A percentile compares a stretch with the other conserved stretches of the same genome.
phyloP scores from a whole-genome alignment of 176 grass and related monocot species.

The Leersia perrieri region DNA sequence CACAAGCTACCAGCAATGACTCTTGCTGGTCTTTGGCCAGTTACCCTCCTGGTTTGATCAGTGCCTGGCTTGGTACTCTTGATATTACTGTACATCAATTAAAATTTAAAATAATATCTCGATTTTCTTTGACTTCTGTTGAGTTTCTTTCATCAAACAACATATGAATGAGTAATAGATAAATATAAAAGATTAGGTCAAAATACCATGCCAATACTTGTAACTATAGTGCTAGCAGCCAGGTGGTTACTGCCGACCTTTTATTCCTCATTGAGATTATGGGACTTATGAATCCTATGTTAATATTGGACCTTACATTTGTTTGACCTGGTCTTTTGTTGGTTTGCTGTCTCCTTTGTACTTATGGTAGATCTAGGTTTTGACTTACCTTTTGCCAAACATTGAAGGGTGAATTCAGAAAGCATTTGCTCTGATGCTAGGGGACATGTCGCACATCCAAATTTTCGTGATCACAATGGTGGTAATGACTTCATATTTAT shows the following conservation, averaged over 20 bases:
- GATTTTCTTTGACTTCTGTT: not conserved
- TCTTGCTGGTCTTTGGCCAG: not conserved
- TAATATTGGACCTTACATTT: not conserved
- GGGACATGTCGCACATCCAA: conserved; percentile 39
- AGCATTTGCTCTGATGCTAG: conserved; percentile 50
- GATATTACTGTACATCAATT: too few relatives aligned
- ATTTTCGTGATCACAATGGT: conserved; percentile 52
- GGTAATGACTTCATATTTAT: conserved; percentile 44
- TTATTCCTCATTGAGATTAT: not conserved
- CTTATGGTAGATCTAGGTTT: conserved; percentile 12
- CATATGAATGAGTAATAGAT: not conserved
- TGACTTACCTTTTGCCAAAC: conserved; percentile 33
- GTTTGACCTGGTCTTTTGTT: not conserved
- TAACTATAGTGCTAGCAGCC: not conserved
- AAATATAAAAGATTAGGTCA: not conserved
- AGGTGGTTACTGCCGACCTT: not conserved
- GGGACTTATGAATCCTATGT: not conserved
- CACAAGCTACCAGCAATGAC: not conserved
- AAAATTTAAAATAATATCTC: too few relatives aligned
- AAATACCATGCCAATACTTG: not conserved
- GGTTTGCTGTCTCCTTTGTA: conserved; percentile 6
- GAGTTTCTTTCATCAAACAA: not conserved
- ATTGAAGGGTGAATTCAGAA: conserved; percentile 65
- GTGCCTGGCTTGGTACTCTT: too few relatives aligned
- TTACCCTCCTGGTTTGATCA: too few relatives aligned